These are phyloP conservation scores for Rhodotorula graminis DNA, from an alignment of 768 basidiomycete genomes.

Conservation along the genomic window DNA sequence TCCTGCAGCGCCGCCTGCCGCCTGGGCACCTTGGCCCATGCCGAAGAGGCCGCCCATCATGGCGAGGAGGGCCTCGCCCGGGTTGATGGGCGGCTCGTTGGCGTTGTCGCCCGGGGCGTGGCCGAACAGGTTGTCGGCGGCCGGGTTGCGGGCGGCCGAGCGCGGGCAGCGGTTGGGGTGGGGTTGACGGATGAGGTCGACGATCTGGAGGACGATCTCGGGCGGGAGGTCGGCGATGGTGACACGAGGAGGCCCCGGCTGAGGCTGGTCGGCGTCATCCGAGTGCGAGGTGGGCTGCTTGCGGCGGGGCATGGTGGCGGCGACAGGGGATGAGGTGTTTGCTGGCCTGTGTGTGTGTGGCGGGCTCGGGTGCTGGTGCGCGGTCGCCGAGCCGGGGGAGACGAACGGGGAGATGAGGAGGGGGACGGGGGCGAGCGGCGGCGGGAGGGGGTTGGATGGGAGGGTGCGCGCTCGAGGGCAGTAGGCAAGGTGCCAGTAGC, in stretches of 20 bases:
- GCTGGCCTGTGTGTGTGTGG: not conserved
- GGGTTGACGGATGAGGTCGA: conserved; percentile 13
- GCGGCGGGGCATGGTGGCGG: not conserved
- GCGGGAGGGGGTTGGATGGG: too few species aligned
- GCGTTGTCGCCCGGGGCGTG: not conserved
- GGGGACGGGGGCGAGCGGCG: not conserved
- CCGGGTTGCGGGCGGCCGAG: not conserved
- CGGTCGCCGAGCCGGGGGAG: too few species aligned
- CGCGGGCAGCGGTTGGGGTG: too few species aligned
- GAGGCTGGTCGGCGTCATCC: not conserved
- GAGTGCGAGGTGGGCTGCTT: not conserved
- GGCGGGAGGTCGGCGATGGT: conserved; percentile 20
- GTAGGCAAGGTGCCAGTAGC: too few species aligned
- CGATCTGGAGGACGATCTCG: conserved; percentile 28
- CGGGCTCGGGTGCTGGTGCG: too few species aligned
- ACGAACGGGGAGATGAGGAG: too few species aligned
- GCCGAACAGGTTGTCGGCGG: not conserved
- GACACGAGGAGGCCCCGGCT: too few species aligned
- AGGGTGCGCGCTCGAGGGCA: too few species aligned
- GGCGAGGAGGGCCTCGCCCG: not conserved
- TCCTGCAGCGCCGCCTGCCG: not conserved
- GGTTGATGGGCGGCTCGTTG: not conserved
- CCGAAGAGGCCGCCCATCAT: conserved; percentile 1
- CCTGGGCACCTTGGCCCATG: not conserved
- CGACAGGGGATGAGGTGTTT: not conserved